Evolutionary conservation across 2,329 filamentous ascomycete genomes (phyloP).

Genomic region (Penicillium paneum): DNA sequence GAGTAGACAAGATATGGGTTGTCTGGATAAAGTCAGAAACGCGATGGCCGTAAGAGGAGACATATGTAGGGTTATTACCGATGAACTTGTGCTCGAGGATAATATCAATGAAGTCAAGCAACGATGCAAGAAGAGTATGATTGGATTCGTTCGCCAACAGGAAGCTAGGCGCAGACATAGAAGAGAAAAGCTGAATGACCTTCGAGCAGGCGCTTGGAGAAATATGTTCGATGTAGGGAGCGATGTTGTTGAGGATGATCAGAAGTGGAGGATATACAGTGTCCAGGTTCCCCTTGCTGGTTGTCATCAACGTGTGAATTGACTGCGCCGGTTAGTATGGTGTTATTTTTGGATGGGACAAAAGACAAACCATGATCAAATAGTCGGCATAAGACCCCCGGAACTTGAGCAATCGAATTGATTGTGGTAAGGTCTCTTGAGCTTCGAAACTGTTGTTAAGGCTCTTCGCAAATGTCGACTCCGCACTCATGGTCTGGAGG

Average conservation of each 20-base stretch:
- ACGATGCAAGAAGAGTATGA: constrained; percentile 71
- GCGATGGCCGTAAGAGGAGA: too few species aligned
- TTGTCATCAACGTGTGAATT: constrained; percentile 86
- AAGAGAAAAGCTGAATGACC: constrained; percentile 80
- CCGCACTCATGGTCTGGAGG: constrained; percentile 89
- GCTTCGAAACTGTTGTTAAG: constrained; percentile 85
- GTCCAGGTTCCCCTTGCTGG: constrained; percentile 83
- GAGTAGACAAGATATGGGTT: constrained; percentile 80
- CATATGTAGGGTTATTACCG: constrained; percentile 51
- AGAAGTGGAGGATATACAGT: constrained; percentile 89
- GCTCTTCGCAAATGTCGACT: constrained; percentile 83
- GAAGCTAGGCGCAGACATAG: constrained; percentile 92
- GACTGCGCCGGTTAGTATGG: constrained; percentile 55
- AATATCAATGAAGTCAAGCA: constrained; percentile 85
- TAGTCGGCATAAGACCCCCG: constrained; percentile 90
- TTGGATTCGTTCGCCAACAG: constrained; percentile 90
- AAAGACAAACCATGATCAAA: constrained; percentile 66
- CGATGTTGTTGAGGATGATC: constrained; percentile 89
- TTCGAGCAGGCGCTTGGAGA: constrained; percentile 73
- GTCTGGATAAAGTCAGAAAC: constrained; percentile 48
- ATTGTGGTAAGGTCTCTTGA: constrained; percentile 79
- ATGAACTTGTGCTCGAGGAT: constrained; percentile 85
- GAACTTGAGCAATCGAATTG: constrained; percentile 80
- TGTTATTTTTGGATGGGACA: not conserved
- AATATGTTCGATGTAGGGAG: constrained; percentile 76